Evolutionary conservation across 176 grass and related monocot species (phyloP), one percentile per base, ranked within the genome.

Genomic region (Cymbopogon citratus): DNA sequence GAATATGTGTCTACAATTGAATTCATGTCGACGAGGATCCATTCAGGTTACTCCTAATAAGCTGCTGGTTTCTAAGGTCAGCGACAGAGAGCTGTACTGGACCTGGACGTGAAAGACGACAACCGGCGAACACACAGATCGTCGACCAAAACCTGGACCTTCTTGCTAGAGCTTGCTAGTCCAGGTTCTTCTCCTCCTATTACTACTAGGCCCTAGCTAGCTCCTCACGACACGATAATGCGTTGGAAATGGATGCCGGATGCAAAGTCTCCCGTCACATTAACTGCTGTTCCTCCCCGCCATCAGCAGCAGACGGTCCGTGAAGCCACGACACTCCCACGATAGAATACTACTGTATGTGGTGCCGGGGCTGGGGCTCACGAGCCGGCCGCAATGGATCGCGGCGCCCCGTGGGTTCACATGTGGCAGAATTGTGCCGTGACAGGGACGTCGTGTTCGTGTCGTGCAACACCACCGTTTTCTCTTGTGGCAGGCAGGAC

Each of bases 351-450:
- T n/a, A n/a, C n/a, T n/a, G n/a, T n/a, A n/a, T 5, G 85, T 59
- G n/a, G 54, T 24, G 54, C 46, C 16, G 21, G 6, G 46, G 15
- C 15, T 1, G 35, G 0, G 31, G 31, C 31, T 33, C 31, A 33
- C 38, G 5, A 11, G 9, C 54, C 21, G n/a, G 51, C 81, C 75
- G 81, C 6, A 84, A 88, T 13, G 28, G 16, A 75, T 84, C 80
- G 81, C 87, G 87, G 87, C 81, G 69, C 75, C 16, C 18, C 39
- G 19, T 7, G 76, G 9, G 87, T 88, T 88, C 81, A 88, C 87
- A 88, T 61, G 75, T 75, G 76, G 12, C 26, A 7, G 21, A 75
- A 79, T 24, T 16, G 68, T 34, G 9, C 0, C 6, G 59, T 64
- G 78, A 83, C 66, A 72, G 25, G 12, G n/a, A 15, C 24, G 13